phyloP scores from a whole-genome alignment of 345 rosid species.

The Melastoma malabathricum region DNA sequence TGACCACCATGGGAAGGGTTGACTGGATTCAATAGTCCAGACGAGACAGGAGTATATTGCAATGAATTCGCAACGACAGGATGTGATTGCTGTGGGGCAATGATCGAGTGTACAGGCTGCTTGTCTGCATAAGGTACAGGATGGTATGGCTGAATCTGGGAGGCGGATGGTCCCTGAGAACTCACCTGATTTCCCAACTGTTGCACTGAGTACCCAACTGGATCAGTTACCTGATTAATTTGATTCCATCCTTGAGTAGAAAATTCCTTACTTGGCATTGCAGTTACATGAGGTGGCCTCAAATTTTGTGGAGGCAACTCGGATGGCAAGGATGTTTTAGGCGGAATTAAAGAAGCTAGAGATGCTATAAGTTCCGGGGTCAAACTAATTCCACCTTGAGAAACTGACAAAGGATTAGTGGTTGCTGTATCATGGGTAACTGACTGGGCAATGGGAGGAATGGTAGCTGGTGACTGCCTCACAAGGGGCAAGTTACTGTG shows the following conservation, averaged over 20 bases:
- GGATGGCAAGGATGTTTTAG: slow-evolving; percentile 29
- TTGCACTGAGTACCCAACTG: slow-evolving; percentile 24
- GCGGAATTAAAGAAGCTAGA: slow-evolving; percentile 56
- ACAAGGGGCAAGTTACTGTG: no score
- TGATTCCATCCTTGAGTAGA: slow-evolving; percentile 37
- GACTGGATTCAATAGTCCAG: slow-evolving; percentile 20
- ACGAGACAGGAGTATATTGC: slow-evolving; percentile 33
- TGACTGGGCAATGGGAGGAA: slow-evolving; percentile 1
- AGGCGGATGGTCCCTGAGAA: slow-evolving; percentile 21
- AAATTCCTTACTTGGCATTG: slow-evolving; percentile 22
- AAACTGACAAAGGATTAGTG: slow-evolving; percentile 16
- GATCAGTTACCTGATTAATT: slow-evolving; percentile 30
- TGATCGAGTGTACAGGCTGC: slow-evolving; percentile 29
- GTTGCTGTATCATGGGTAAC: slow-evolving; percentile 21
- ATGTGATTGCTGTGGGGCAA: slow-evolving; percentile 29
- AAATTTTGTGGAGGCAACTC: slow-evolving; percentile 36
- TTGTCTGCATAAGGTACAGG: slow-evolving; percentile 21
- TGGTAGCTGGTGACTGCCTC: no score
- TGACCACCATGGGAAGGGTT: slow-evolving; percentile 43
- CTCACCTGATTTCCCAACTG: slow-evolving; percentile 38
- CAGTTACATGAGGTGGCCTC: slow-evolving; percentile 26
- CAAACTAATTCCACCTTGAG: slow-evolving; percentile 53
- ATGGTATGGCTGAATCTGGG: slow-evolving; percentile 34
- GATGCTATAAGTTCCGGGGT: slow-evolving; percentile 82
- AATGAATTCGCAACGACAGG: slow-evolving; percentile 30